Evolutionary conservation across 805 yeast species (phyloP).

Genomic region (Pichia sporocuriosa): DNA sequence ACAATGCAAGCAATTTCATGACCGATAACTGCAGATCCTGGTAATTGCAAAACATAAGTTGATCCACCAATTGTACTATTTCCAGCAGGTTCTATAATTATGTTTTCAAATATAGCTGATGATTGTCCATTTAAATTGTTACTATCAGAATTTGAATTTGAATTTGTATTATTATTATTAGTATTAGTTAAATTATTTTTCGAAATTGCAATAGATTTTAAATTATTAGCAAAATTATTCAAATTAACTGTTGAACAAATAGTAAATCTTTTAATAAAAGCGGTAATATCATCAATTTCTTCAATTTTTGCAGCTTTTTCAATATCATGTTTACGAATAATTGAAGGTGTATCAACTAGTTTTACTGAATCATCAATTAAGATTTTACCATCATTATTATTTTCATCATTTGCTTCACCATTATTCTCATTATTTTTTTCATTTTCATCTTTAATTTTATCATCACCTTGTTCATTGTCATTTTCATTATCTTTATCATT

Average conservation of each 20-base stretch:
- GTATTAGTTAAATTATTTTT: neutral
- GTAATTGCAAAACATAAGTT: slow-evolving; percentile 40
- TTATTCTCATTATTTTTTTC: slow-evolving; percentile 5
- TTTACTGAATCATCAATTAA: neutral
- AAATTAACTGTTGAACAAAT: slow-evolving; percentile 30
- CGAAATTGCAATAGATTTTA: slow-evolving; percentile 1
- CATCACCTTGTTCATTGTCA: neutral
- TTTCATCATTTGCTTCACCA: slow-evolving; percentile 10
- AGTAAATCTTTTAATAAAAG: slow-evolving; percentile 33
- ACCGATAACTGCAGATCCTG: slow-evolving; percentile 34
- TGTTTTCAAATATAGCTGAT: slow-evolving; percentile 17
- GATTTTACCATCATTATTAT: too few relatives aligned
- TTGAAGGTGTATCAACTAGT: slow-evolving; percentile 18
- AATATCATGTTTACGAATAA: slow-evolving; percentile 19
- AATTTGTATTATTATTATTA: neutral
- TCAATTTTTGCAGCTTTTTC: slow-evolving; percentile 16
- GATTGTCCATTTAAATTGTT: neutral
- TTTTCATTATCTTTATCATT: neutral
- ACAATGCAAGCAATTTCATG: slow-evolving; percentile 40
- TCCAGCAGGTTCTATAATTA: slow-evolving; percentile 30
- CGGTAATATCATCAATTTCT: slow-evolving; percentile 25
- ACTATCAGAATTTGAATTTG: neutral
- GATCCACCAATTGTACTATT: slow-evolving; percentile 28
- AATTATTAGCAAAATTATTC: neutral
- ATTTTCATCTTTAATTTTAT: slow-evolving; percentile 9